Percentiles rank a stretch among this genome's conserved stretches.
Conservation (phyloP, 306 rosid genomes). For the Cucumis sativus region Cucumber_9930_V3 NC_026656.2:15963001-15963500, state of each 20-base stretch:
- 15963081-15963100: no score
- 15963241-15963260: background rate
- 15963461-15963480: conserved; percentile 73
- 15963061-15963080: no score
- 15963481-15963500: conserved; percentile 45
- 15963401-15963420: conserved; percentile 79
- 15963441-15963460: conserved; percentile 76
- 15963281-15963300: conserved; percentile 7
- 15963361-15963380: conserved; percentile 87
- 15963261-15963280: background rate
- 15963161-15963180: conserved; percentile 57
- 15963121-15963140: conserved; percentile 18
- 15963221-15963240: background rate
- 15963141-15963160: conserved; percentile 6
- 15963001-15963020: no score
- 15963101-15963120: background rate
- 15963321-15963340: conserved; percentile 72
- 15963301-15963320: conserved; percentile 52
- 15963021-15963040: no score
- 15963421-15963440: conserved; percentile 72
- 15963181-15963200: conserved; percentile 63
- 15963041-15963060: no score
- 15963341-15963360: conserved; percentile 74
- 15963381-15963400: conserved; percentile 78
- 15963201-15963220: conserved; percentile 19